phyloP scores from a whole-genome alignment of 768 basidiomycete species.

The Suillus paluster region DNA sequence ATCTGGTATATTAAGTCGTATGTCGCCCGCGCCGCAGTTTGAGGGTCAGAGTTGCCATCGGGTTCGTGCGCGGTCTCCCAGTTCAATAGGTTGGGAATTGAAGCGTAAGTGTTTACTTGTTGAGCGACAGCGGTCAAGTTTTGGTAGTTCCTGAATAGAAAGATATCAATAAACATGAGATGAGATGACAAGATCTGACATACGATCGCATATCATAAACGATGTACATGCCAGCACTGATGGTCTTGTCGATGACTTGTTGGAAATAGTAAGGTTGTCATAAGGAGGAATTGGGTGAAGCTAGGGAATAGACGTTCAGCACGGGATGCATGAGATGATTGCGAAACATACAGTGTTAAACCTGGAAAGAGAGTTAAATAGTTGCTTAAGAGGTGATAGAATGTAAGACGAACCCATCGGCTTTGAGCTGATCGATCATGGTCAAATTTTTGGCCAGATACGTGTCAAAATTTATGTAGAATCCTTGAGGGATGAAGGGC shows the following conservation, averaged over 20 bases:
- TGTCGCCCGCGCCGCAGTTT: constrained; percentile 54
- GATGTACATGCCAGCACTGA: constrained; percentile 50
- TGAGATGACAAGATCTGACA: constrained; percentile 11
- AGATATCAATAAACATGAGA: background rate
- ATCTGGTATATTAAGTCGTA: constrained; percentile 51
- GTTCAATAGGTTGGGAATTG: constrained; percentile 65
- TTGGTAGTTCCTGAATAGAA: constrained; percentile 51
- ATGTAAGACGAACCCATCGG: constrained; percentile 48
- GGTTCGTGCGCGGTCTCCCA: constrained; percentile 81
- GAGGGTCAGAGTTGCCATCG: constrained; percentile 68
- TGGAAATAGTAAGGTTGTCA: constrained; percentile 49
- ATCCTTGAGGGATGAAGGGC: constrained; percentile 69
- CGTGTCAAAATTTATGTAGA: constrained; percentile 64
- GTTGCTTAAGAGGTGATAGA: background rate
- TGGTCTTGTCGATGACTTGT: constrained; percentile 22
- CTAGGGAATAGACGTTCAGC: constrained; percentile 40
- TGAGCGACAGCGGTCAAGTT: constrained; percentile 62
- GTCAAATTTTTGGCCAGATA: constrained; percentile 58
- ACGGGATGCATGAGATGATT: background rate
- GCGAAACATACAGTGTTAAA: constrained; percentile 27
- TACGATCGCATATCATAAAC: constrained; percentile 81
- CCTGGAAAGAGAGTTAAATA: background rate
- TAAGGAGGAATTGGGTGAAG: constrained; percentile 77
- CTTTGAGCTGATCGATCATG: constrained; percentile 57
- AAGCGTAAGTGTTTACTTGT: constrained; percentile 67